Percentiles rank a stretch among this genome's conserved stretches.
Conservation (phyloP, 306 rosid genomes). For the Hippophae rhamnoides region DNA sequence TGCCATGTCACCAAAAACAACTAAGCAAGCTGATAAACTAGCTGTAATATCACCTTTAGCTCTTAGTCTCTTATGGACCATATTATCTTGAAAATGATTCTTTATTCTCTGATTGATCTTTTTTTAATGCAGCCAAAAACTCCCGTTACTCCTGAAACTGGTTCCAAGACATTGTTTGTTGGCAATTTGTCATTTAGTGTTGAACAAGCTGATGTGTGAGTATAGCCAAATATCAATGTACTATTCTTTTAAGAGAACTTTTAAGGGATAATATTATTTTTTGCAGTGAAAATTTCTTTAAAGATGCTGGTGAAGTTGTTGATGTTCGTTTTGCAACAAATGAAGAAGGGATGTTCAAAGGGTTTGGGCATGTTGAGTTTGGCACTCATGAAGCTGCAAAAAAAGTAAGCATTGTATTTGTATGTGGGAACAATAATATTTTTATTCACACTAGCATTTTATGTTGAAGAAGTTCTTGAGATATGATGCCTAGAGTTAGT, state of each 20-base stretch:
- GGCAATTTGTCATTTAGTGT: conserved; percentile 58
- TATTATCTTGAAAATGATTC: too few relatives aligned
- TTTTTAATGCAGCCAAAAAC: conserved; percentile 50
- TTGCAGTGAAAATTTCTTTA: conserved; percentile 61
- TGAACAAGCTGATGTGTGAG: conserved; percentile 57
- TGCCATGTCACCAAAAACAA: conserved; percentile 27
- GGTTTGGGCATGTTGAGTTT: conserved; percentile 84
- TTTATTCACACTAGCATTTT: too few relatives aligned
- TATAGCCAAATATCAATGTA: not conserved
- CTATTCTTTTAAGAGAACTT: not conserved
- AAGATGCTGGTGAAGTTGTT: conserved; percentile 52
- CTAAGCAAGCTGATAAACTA: conserved; percentile 20
- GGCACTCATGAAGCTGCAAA: conserved; percentile 48
- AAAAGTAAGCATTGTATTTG: conserved; percentile 24
- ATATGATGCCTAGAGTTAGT: too few relatives aligned
- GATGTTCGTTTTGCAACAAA: conserved; percentile 55
- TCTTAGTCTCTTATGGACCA: not conserved
- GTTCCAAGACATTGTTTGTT: conserved; percentile 54
- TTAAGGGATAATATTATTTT: conserved; percentile 3
- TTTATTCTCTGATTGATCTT: conserved; percentile 19
- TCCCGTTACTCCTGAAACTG: conserved; percentile 38
- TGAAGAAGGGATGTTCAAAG: conserved; percentile 46
- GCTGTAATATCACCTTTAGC: conserved; percentile 23
- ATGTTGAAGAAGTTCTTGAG: too few relatives aligned
- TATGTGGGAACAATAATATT: too few relatives aligned